Base-by-base conservation (phyloP, 2,329 filamentous ascomycete genomes). In the Trichothecium roseum region DNA sequence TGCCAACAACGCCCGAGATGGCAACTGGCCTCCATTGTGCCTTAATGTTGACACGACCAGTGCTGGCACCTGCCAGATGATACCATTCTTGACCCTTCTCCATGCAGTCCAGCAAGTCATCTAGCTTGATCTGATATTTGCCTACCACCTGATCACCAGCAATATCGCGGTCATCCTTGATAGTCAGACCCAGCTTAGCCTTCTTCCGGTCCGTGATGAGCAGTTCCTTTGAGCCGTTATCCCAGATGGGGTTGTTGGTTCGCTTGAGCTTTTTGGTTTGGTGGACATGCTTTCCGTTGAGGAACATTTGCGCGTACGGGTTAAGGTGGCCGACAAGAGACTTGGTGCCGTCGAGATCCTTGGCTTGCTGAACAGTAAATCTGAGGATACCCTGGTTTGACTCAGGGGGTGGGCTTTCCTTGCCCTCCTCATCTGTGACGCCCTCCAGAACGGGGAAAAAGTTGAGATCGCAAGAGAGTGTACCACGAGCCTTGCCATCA, bases 41-140 rank as follows among this genome's bases (percentile, higher is more conserved):
- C 53, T 74, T 83, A 72, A 98, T 77, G 63, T 96, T 95, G 40
- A 78, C 86, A 45, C 87, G 83, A 20, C 91, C 91, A 16, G 77
- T 81, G 53, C 86, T 84, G 35, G 74, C 80, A 8, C 84, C 85
- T 30, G 82, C 70, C 18, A 98, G 70, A 42, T 88, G 85, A 66
- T 88, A 98, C 91, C 91, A 98, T 48, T 96, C 87, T 49, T 94
- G 84, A 29, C 91, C 89, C 60, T 94, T 91, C 32, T 79, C 79
- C 74, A 84, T 93, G 55, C 88, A 72, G 37, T 89, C 85, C 18
- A 96, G 64, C 74, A 98, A 83, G 49, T 96, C 89, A 43, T 94
- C 84, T 18, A 98, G 68, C 60, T 88, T 94, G 60, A 98, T 93
- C 56, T 96, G 87, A 56, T 95, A 95, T 18, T 79, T 88, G 40